Conservation (phyloP, 2,329 filamentous ascomycete species). For the Colletotrichum sp. region DNA sequence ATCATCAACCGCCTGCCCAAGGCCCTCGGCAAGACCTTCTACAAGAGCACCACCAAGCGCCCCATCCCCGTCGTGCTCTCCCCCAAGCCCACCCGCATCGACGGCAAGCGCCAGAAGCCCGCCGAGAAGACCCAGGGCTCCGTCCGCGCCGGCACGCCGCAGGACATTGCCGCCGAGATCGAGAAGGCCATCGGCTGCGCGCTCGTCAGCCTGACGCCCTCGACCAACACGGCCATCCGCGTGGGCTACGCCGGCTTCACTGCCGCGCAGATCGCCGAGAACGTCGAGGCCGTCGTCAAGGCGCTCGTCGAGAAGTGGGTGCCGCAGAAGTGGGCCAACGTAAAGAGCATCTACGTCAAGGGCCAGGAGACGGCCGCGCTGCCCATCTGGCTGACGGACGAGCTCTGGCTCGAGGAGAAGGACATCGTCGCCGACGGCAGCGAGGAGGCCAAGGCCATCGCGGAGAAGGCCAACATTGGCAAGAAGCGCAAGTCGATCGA, state of each 20-base stretch:
- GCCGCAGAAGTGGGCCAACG: slow-evolving; percentile 85
- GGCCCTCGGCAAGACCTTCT: slow-evolving; percentile 89
- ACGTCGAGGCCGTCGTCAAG: slow-evolving; percentile 74
- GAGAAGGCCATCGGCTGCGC: slow-evolving; percentile 78
- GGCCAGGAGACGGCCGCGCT: slow-evolving; percentile 85
- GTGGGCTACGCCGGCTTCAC: slow-evolving; percentile 79
- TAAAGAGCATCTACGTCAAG: slow-evolving; percentile 88
- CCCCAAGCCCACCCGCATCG: slow-evolving; percentile 64
- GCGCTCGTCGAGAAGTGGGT: slow-evolving; percentile 80
- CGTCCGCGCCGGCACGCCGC: slow-evolving; percentile 57
- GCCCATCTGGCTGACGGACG: slow-evolving; percentile 92
- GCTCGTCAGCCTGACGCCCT: slow-evolving; percentile 79
- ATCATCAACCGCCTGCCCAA: slow-evolving; percentile 69
- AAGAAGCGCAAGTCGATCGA: slow-evolving; percentile 67
- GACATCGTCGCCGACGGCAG: slow-evolving; percentile 71
- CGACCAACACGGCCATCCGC: slow-evolving; percentile 80
- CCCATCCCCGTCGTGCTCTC: slow-evolving; percentile 82
- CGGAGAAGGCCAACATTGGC: slow-evolving; percentile 61
- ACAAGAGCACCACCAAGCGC: slow-evolving; percentile 81
- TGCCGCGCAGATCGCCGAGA: slow-evolving; percentile 78
- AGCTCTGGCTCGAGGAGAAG: slow-evolving; percentile 84
- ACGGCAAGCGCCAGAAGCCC: slow-evolving; percentile 62
- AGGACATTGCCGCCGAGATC: slow-evolving; percentile 80
- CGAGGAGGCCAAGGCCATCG: slow-evolving; percentile 52
- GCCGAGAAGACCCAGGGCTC: slow-evolving; percentile 52